Evolutionary conservation across 179 eudicot species (phyloP).

Genomic region (Nepenthes alata): DNA sequence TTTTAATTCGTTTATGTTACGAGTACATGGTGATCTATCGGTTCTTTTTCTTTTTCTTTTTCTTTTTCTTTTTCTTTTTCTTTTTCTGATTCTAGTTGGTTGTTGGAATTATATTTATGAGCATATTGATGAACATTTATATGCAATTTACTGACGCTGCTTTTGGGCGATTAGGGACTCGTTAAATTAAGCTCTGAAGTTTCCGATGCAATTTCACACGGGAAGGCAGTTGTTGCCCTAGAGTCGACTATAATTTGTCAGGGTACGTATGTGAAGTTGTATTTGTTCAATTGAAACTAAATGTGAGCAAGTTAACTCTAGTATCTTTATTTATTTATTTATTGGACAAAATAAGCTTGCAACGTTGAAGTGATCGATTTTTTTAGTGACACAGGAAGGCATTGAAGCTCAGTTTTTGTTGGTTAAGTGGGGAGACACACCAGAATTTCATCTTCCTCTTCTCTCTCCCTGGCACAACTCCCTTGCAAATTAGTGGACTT

Average conservation of each 20-base stretch:
- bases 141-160: too few relatives aligned
- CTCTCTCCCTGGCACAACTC: too few relatives aligned
- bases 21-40: slow-evolving; percentile 1
- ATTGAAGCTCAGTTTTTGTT: background rate
- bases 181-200: slow-evolving; percentile 30
- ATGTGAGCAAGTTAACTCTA: background rate
- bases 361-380: too few relatives aligned
- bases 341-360: too few relatives aligned
- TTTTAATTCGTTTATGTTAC: background rate
- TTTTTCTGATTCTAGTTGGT: background rate
- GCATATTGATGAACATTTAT: too few relatives aligned
- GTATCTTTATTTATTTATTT: too few relatives aligned
- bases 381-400: background rate
- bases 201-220: slow-evolving; percentile 27
- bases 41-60: background rate
- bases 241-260: slow-evolving; percentile 44
- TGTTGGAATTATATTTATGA: background rate
- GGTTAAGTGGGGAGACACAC: too few relatives aligned
- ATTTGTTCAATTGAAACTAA: background rate
- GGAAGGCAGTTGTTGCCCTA: slow-evolving; percentile 34
- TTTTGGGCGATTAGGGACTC: too few relatives aligned
- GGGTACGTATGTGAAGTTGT: slow-evolving; percentile 15
- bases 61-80: background rate
- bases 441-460: too few relatives aligned
- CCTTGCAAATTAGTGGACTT: too few relatives aligned